Percentiles rank a stretch among this genome's conserved stretches.
These are phyloP conservation scores for Talaromyces sp. DNA, from an alignment of 2,329 filamentous ascomycete genomes.

Conservation along the genomic window DNA sequence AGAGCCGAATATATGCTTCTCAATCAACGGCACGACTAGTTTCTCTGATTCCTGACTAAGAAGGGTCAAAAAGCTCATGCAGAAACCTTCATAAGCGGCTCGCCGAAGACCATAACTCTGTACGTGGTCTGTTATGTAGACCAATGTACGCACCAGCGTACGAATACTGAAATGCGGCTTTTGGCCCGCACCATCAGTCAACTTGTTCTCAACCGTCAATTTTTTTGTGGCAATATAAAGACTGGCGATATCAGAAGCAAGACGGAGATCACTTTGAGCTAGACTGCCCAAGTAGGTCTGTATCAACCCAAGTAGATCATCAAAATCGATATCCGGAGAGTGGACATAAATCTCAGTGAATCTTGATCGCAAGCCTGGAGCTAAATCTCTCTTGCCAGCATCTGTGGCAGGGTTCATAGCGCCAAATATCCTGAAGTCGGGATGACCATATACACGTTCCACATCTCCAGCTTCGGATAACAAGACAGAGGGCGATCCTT, in stretches of 20 bases:
- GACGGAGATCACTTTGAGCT: slow-evolving; percentile 67
- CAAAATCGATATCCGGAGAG: slow-evolving; percentile 80
- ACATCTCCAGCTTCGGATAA: slow-evolving; percentile 92
- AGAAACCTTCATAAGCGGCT: slow-evolving; percentile 90
- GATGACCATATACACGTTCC: slow-evolving; percentile 82
- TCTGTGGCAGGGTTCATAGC: slow-evolving; percentile 99
- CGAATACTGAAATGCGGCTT: slow-evolving; percentile 95
- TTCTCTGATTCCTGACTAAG: slow-evolving; percentile 78
- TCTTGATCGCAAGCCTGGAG: slow-evolving; percentile 79
- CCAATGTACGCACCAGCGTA: slow-evolving; percentile 84
- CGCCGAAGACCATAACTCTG: slow-evolving; percentile 80
- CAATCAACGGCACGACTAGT: slow-evolving; percentile 73
- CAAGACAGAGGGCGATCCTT: slow-evolving; percentile 73
- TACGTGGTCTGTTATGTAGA: slow-evolving; percentile 81
- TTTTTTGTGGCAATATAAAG: slow-evolving; percentile 86
- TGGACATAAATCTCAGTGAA: slow-evolving; percentile 96
- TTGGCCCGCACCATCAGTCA: slow-evolving; percentile 94
- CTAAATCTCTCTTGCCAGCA: slow-evolving; percentile 90
- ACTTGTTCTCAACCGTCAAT: slow-evolving; percentile 72
- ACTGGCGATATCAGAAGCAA: slow-evolving; percentile 75
- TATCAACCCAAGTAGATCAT: slow-evolving; percentile 84
- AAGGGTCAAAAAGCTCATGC: slow-evolving; percentile 94
- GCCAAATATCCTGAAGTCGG: slow-evolving; percentile 91
- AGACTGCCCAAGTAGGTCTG: slow-evolving; percentile 77
- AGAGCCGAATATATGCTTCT: slow-evolving; percentile 72